Evolutionary conservation across 129 eudicot genomes (phyloP).

Genomic region (Pulicaria dysenterica): DNA sequence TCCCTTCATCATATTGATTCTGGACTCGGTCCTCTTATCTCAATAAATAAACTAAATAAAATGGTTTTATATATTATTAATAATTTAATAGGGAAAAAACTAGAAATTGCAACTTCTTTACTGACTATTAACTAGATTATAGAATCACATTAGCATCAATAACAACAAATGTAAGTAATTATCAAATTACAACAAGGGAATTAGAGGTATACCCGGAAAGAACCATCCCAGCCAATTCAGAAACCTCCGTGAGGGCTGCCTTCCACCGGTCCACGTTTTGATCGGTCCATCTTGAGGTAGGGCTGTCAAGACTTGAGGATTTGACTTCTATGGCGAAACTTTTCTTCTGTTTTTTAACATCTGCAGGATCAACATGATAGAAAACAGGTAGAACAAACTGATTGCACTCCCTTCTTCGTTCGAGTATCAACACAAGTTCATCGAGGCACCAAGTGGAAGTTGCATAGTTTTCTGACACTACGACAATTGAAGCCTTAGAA

Average conservation of each 20-base stretch:
- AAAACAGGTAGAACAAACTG: conserved; percentile 17
- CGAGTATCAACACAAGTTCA: conserved; percentile 1
- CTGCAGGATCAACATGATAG: conserved; percentile 5
- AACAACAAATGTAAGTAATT: too few relatives aligned
- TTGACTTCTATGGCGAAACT: conserved; percentile 1
- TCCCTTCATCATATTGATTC: too few relatives aligned
- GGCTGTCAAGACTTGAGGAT: too few relatives aligned
- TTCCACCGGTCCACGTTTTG: conserved; percentile 18
- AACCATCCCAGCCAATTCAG: conserved; percentile 2
- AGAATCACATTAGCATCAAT: too few relatives aligned
- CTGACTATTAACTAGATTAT: too few relatives aligned
- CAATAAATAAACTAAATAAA: too few relatives aligned
- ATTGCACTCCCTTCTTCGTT: conserved; percentile 1
- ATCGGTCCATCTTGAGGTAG: conserved; percentile 12
- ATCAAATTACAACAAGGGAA: not conserved
- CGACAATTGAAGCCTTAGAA: conserved; percentile 5
- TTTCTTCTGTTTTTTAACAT: not conserved
- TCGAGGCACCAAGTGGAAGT: conserved; percentile 16
- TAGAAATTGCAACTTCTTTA: too few relatives aligned
- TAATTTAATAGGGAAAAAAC: too few relatives aligned
- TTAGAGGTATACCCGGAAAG: conserved; percentile 1
- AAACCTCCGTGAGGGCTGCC: conserved; percentile 8
- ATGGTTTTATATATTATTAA: too few relatives aligned
- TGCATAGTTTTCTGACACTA: conserved; percentile 1
- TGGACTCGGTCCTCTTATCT: too few relatives aligned